Percentiles rank a stretch among this genome's conserved stretches.
These are phyloP conservation scores for Diacronema lutheri DNA, from an alignment of 78 protist genomes.

Conservation along the genomic window DNA sequence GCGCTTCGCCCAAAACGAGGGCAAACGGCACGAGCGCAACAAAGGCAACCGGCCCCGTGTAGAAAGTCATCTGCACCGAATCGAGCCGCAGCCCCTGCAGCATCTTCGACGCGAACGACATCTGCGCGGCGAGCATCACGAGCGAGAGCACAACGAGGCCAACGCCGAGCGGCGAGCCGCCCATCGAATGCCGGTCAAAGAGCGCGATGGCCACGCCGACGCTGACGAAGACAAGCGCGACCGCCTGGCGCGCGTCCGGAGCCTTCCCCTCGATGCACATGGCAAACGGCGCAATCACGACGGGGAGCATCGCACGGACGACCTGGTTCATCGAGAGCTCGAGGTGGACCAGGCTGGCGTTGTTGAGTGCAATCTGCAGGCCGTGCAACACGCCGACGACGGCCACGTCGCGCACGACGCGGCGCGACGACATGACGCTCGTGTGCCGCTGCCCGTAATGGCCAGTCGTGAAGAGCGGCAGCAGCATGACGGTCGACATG, in stretches of 20 bases:
- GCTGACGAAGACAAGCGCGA: background rate
- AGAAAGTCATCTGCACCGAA: conserved; percentile 11
- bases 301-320: conserved; percentile 1
- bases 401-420: background rate
- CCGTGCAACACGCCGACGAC: background rate
- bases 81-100: background rate
- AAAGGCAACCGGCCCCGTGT: conserved; percentile 18
- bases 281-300: background rate
- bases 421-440: background rate
- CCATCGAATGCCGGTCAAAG: no score
- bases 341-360: background rate
- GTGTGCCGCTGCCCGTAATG: no score
- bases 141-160: background rate
- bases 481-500: background rate
- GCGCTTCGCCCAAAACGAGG: background rate
- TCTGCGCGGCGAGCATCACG: background rate
- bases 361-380: conserved; percentile 5
- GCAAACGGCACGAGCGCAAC: background rate
- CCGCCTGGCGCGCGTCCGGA: background rate
- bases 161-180: background rate
- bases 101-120: background rate
- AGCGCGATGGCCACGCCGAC: background rate
- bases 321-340: conserved; percentile 29
- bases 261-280: conserved; percentile 2
- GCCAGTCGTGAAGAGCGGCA: background rate